Base-by-base conservation (phyloP, 2,329 filamentous ascomycete genomes). In the Pseudogymnoascus sp. region DNA sequence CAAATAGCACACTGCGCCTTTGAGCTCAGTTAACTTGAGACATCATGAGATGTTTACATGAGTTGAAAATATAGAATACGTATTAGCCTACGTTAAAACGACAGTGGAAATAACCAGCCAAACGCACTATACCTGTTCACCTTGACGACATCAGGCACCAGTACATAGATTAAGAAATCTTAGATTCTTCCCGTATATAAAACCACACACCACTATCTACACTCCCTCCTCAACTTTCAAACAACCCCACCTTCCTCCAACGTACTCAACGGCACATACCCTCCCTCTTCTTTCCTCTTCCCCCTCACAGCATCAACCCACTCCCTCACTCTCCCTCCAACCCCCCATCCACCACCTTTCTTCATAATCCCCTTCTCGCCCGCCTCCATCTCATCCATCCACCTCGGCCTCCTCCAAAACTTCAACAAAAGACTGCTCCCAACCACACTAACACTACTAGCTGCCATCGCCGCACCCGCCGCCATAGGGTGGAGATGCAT, bases 391-490 rank as follows among this genome's bases (percentile, higher is more conserved):
- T 89, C 84, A 51, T 90, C 84, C 90, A 97, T 93, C 92, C 92
- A 97, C 31, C 77, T 76, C 0, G 94, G 94, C 13, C 92, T 80
- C 65, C 80, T 84, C 92, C 93, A 97, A 73, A 91, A 87, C 73
- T 91, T 95, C 65, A 99, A 80, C 39, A 96, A 80, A 62, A 99
- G 77, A 68, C 87, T 91, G 73, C 88, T 92, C 4, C 87, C 80
- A 0, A 97, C 93, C 3, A 99, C 94, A 64, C 89, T 94, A 55
- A 99, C 91, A 67, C 89, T 93, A 63, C 89, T 94, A 66, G 83
- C 85, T 1, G 92, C 93, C 92, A 99, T 97, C 59, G 94, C 94
- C 3, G 90, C 91, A 17, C 92, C 92, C 1, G 94, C 94, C 59
- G 92, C 92, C 87, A 97, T 93, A 25, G 94, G 92, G 68, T 96